These are phyloP conservation scores for Sicyos baderoa DNA, from an alignment of 306 rosid species.

Conservation along the genomic window DNA sequence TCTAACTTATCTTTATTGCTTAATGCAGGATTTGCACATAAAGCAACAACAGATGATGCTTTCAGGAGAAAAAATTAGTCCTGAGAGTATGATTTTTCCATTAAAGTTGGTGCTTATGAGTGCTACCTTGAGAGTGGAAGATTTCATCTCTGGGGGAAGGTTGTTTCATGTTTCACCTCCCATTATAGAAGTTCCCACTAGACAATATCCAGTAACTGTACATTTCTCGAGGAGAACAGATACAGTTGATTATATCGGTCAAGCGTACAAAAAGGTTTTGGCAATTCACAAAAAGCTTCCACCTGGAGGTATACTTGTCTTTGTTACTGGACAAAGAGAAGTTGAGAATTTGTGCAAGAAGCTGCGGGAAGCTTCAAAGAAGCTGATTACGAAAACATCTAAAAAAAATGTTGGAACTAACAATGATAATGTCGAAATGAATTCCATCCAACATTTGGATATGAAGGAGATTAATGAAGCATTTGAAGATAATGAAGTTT, in stretches of 20 bases:
- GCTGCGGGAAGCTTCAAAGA: conserved; percentile 60
- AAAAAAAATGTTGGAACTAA: conserved; percentile 29
- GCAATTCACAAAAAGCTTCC: conserved; percentile 90
- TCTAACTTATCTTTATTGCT: not conserved
- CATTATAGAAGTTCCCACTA: conserved; percentile 64
- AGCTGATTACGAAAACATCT: conserved; percentile 34
- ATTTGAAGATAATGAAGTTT: conserved; percentile 44
- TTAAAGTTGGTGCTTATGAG: conserved; percentile 92
- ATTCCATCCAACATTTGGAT: conserved; percentile 39
- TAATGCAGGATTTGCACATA: conserved; percentile 38
- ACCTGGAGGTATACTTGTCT: conserved; percentile 78
- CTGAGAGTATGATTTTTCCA: conserved; percentile 52
- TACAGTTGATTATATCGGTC: conserved; percentile 56
- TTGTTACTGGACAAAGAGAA: conserved; percentile 83
- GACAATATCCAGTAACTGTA: conserved; percentile 70
- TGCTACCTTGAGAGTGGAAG: conserved; percentile 86
- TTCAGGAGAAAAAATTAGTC: conserved; percentile 46
- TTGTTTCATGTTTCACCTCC: conserved; percentile 61
- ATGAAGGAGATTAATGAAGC: conserved; percentile 69
- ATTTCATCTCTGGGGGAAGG: conserved; percentile 54
- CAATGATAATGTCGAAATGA: conserved; percentile 26
- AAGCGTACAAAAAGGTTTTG: conserved; percentile 76
- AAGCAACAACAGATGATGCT: conserved; percentile 37
- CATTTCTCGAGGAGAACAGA: conserved; percentile 81
- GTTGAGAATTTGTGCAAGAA: conserved; percentile 72